Conservation (phyloP, 2,329 filamentous ascomycete genomes). For the Colletotrichum sp. region DNA sequence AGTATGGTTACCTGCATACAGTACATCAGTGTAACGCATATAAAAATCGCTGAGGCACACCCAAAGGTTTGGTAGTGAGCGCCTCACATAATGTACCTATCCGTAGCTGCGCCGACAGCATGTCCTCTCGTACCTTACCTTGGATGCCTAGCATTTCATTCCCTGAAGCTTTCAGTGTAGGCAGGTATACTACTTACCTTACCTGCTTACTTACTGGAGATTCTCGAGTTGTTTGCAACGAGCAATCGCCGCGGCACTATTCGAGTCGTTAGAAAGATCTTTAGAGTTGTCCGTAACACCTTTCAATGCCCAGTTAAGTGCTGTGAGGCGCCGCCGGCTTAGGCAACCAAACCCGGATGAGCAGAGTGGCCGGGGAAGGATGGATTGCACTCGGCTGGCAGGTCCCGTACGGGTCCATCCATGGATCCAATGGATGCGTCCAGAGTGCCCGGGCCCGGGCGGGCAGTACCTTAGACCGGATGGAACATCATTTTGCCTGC, state of each 20-base stretch:
- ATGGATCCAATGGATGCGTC: neutral
- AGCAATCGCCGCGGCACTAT: neutral
- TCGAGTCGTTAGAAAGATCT: neutral
- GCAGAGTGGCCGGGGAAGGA: neutral
- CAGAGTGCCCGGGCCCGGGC: too few species aligned
- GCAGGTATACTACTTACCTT: neutral
- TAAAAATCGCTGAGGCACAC: neutral
- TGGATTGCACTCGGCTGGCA: neutral
- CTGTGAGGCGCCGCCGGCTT: neutral
- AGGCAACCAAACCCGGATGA: neutral
- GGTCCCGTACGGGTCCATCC: neutral
- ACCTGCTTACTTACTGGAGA: neutral
- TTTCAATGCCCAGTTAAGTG: neutral
- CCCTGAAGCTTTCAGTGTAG: neutral
- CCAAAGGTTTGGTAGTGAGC: neutral
- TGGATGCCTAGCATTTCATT: neutral
- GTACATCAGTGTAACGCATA: neutral
- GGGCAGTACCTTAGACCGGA: neutral
- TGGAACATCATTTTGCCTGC: constrained; percentile 14
- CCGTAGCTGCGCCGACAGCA: neutral
- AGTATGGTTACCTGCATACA: neutral
- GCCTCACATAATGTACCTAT: neutral
- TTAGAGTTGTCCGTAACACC: neutral
- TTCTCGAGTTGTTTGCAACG: neutral
- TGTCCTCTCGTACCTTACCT: neutral